Conservation (phyloP, 768 basidiomycete species). For the Mycena kentingensis region DNA sequence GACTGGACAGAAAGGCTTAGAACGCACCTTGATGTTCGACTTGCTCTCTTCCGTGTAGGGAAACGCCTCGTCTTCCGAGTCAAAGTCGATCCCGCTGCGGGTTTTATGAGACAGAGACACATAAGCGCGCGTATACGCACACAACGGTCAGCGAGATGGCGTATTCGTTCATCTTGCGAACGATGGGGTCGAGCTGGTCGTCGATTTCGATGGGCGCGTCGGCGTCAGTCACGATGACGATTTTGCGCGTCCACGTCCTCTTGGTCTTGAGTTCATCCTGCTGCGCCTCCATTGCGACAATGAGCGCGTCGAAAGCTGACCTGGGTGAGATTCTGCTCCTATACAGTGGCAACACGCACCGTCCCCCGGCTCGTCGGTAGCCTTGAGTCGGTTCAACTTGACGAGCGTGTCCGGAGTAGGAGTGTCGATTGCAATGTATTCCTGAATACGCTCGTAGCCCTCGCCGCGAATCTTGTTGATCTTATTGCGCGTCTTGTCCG, state of each 20-base stretch:
- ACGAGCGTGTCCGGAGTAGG: slow-evolving; percentile 69
- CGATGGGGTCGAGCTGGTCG: slow-evolving; percentile 68
- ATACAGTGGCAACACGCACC: too few relatives aligned
- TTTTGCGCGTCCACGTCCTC: slow-evolving; percentile 82
- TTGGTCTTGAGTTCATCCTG: slow-evolving; percentile 65
- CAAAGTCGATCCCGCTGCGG: slow-evolving; percentile 85
- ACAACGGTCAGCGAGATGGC: slow-evolving; percentile 67
- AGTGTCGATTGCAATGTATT: slow-evolving; percentile 68
- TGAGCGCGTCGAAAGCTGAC: slow-evolving; percentile 81
- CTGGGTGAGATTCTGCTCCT: too few relatives aligned
- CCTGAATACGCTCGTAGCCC: slow-evolving; percentile 73
- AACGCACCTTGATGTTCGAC: slow-evolving; percentile 65
- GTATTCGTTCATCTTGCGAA: slow-evolving; percentile 61
- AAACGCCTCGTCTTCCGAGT: slow-evolving; percentile 75
- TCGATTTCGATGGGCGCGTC: slow-evolving; percentile 71
- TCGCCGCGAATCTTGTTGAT: slow-evolving; percentile 55
- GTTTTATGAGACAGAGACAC: slow-evolving; percentile 5
- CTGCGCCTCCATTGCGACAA: slow-evolving; percentile 85
- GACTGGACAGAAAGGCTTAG: background rate
- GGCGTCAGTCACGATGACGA: slow-evolving; percentile 85
- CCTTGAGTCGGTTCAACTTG: slow-evolving; percentile 59
- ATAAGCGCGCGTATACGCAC: too few relatives aligned
- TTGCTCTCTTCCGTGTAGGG: slow-evolving; percentile 70
- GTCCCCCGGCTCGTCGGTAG: slow-evolving; percentile 63
- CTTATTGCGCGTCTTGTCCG: slow-evolving; percentile 71